These are phyloP conservation scores for Talaromyces sp. DNA, from an alignment of 2,329 filamentous ascomycete species.

Conservation along the genomic window DNA sequence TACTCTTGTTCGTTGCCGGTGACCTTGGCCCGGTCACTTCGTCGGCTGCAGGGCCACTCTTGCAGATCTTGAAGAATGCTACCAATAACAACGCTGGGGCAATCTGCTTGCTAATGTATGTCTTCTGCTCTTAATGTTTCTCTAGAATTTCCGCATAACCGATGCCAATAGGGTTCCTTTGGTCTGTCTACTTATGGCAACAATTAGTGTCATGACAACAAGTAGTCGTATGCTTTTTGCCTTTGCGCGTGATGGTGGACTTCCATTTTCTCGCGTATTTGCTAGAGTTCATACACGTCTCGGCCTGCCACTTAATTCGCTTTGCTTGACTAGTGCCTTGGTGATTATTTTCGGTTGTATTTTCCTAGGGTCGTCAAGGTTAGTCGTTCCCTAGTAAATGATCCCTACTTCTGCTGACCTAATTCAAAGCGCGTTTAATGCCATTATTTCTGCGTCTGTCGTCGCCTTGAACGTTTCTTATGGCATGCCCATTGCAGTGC, in stretches of 20 bases:
- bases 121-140: background rate
- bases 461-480: slow-evolving; percentile 68
- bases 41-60: slow-evolving; percentile 52
- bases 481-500: slow-evolving; percentile 66
- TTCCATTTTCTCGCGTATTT: slow-evolving; percentile 57
- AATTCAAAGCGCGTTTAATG: slow-evolving; percentile 60
- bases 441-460: slow-evolving; percentile 65
- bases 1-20: slow-evolving; percentile 59
- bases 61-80: slow-evolving; percentile 59
- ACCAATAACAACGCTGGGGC: slow-evolving; percentile 57
- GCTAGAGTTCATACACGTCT: slow-evolving; percentile 56
- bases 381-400: slow-evolving; percentile 16
- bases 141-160: background rate
- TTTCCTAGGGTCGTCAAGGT: slow-evolving; percentile 57
- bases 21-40: slow-evolving; percentile 53
- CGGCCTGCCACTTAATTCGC: slow-evolving; percentile 60
- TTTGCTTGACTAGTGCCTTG: slow-evolving; percentile 55
- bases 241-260: slow-evolving; percentile 61
- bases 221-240: slow-evolving; percentile 62
- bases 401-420: background rate
- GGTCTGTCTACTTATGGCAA: slow-evolving; percentile 59
- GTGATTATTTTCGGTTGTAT: slow-evolving; percentile 65
- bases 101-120: slow-evolving; percentile 56
- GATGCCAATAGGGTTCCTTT: slow-evolving; percentile 48
- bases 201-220: slow-evolving; percentile 60